A percentile compares a stretch with the other conserved stretches of the same genome.
phyloP scores from a whole-genome alignment of 2,329 filamentous ascomycete species.

The Microcyclospora pomicola region DNA sequence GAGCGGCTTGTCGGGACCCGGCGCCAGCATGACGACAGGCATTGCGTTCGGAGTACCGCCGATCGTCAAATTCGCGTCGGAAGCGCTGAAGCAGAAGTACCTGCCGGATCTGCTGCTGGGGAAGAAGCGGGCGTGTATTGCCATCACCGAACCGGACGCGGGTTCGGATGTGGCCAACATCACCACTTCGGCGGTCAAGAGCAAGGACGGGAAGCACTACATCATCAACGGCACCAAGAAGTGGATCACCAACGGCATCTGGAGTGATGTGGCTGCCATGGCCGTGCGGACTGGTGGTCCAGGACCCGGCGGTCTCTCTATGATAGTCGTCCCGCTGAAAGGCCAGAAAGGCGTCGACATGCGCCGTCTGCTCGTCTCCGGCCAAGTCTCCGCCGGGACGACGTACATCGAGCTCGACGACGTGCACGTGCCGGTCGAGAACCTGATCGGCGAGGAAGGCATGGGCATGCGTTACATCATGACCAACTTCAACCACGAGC shows the following conservation, averaged over 20 bases:
- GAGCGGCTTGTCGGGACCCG: constrained; percentile 49
- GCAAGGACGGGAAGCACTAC: constrained; percentile 50
- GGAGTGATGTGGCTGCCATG: constrained; percentile 55
- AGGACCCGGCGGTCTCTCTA: constrained; percentile 47
- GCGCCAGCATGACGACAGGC: constrained; percentile 53
- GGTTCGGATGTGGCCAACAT: constrained; percentile 64
- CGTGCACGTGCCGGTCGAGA: constrained; percentile 55
- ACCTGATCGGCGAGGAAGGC: constrained; percentile 56
- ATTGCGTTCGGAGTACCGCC: constrained; percentile 61
- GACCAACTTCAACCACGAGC: constrained; percentile 61
- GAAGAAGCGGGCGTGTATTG: constrained; percentile 56
- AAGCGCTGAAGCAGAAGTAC: constrained; percentile 48
- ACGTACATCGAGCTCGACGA: constrained; percentile 67
- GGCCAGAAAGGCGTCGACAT: constrained; percentile 51
- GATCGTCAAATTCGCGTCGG: constrained; percentile 53
- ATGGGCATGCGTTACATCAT: constrained; percentile 53
- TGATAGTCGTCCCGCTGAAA: constrained; percentile 59
- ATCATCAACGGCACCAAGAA: constrained; percentile 66
- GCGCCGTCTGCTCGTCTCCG: constrained; percentile 52
- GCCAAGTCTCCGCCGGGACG: constrained; percentile 52
- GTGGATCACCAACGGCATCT: constrained; percentile 65
- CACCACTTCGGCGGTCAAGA: constrained; percentile 50
- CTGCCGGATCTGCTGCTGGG: constrained; percentile 55
- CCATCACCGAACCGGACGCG: constrained; percentile 64
- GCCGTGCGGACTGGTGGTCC: constrained; percentile 59